Percentiles rank a stretch among this genome's conserved stretches.
Conservation (phyloP, 257 asterid genomes). For the Schizonepeta tenuifolia region DNA sequence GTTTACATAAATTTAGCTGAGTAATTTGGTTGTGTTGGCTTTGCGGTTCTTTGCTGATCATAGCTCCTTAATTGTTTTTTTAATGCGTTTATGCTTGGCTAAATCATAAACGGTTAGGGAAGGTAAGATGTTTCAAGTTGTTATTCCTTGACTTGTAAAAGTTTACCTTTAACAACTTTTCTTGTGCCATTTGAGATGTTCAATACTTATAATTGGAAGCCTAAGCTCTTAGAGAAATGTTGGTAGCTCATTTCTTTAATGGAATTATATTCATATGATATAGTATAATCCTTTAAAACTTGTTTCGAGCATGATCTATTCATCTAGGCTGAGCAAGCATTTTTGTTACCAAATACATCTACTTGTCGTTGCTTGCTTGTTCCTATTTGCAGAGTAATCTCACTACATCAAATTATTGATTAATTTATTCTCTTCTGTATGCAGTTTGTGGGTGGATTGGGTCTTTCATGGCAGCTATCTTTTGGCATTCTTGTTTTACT, state of each 20-base stretch:
- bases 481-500: slow-evolving; percentile 91
- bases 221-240: neutral
- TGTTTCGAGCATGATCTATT: neutral
- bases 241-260: neutral
- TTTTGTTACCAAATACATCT: neutral
- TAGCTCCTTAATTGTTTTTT: neutral
- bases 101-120: neutral
- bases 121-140: neutral
- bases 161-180: neutral
- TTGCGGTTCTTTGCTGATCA: neutral
- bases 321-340: neutral
- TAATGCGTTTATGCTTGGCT: neutral
- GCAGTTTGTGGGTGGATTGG: slow-evolving; percentile 94
- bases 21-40: neutral
- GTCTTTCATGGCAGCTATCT: slow-evolving; percentile 95
- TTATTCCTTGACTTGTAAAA: neutral
- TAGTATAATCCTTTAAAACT: neutral
- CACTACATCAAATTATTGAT: neutral
- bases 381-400: neutral
- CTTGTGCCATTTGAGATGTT: neutral
- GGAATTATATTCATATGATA: neutral
- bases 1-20: neutral
- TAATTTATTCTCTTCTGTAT: slow-evolving; percentile 24
- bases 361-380: neutral
- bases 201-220: neutral